phyloP scores from a whole-genome alignment of 495 filamentous ascomycete species.

The Daldinia vernicosa region DNA sequence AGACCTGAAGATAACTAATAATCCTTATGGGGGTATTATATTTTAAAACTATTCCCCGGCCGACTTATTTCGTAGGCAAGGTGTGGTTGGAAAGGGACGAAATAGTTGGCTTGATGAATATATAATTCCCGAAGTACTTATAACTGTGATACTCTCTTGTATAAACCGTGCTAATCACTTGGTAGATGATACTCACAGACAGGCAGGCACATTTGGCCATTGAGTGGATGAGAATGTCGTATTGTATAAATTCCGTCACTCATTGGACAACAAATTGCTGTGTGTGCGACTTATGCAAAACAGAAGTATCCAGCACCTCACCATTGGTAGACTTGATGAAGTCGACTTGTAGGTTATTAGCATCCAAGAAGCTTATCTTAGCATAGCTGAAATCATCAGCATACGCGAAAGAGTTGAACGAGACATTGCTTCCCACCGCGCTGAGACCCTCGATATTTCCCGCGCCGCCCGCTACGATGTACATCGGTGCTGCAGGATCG shows the following conservation, averaged over 20 bases:
- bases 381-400: slow-evolving; percentile 66
- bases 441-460: slow-evolving; percentile 55
- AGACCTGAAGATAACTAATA: too few relatives aligned
- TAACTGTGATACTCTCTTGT: too few relatives aligned
- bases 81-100: too few relatives aligned
- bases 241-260: neutral
- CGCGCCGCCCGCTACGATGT: slow-evolving; percentile 59
- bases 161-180: too few relatives aligned
- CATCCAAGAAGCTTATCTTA: slow-evolving; percentile 48
- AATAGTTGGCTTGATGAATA: too few relatives aligned
- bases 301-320: slow-evolving; percentile 60
- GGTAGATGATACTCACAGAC: too few relatives aligned
- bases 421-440: slow-evolving; percentile 51
- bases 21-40: too few relatives aligned
- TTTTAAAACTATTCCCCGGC: too few relatives aligned
- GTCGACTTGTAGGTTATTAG: slow-evolving; percentile 46
- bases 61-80: too few relatives aligned
- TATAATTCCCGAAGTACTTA: too few relatives aligned
- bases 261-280: slow-evolving; percentile 61
- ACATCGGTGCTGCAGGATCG: slow-evolving; percentile 65
- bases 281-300: slow-evolving; percentile 62
- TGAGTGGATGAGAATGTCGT: too few relatives aligned
- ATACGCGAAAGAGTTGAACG: slow-evolving; percentile 64
- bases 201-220: too few relatives aligned
- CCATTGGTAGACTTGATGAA: slow-evolving; percentile 61